These are phyloP conservation scores for Fusarium sambucinum DNA, from an alignment of 2,329 filamentous ascomycete species.

Conservation along the genomic window DNA sequence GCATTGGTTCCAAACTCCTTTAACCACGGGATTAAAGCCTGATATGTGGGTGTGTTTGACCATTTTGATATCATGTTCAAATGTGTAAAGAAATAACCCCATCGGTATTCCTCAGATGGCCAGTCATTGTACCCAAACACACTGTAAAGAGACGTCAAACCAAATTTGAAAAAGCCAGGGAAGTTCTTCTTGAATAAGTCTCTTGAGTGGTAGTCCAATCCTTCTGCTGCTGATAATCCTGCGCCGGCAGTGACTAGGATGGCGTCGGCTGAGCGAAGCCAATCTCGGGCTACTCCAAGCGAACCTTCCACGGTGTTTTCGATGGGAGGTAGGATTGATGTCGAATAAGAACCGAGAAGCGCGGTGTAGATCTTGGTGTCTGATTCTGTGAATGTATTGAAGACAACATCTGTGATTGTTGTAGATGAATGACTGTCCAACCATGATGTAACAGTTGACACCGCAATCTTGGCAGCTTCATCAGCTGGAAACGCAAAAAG, in stretches of 20 bases:
- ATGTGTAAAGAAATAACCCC: slow-evolving; percentile 45
- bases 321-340: fast-evolving
- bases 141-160: slow-evolving; percentile 35
- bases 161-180: slow-evolving; percentile 27
- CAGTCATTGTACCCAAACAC: slow-evolving; percentile 36
- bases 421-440: slow-evolving; percentile 18
- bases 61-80: slow-evolving; percentile 41
- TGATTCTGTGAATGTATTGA: slow-evolving; percentile 39
- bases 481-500: slow-evolving; percentile 41
- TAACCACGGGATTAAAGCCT: slow-evolving; percentile 18
- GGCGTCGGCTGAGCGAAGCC: slow-evolving; percentile 39
- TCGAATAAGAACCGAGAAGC: neutral
- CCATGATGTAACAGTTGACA: slow-evolving; percentile 20
- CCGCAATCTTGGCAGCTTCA: slow-evolving; percentile 36
- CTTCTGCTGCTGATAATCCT: slow-evolving; percentile 40
- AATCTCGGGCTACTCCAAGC: slow-evolving; percentile 8
- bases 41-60: slow-evolving; percentile 35
- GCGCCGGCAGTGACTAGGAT: slow-evolving; percentile 41
- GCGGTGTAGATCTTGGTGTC: slow-evolving; percentile 30
- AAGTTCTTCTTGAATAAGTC: slow-evolving; percentile 34
- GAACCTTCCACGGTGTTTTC: neutral
- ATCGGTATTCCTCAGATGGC: slow-evolving; percentile 42
- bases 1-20: slow-evolving; percentile 21
- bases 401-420: slow-evolving; percentile 37
- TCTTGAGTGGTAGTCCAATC: slow-evolving; percentile 40